phyloP scores from a whole-genome alignment of 2,329 filamentous ascomycete genomes.

The Penicillium sp. region DNA sequence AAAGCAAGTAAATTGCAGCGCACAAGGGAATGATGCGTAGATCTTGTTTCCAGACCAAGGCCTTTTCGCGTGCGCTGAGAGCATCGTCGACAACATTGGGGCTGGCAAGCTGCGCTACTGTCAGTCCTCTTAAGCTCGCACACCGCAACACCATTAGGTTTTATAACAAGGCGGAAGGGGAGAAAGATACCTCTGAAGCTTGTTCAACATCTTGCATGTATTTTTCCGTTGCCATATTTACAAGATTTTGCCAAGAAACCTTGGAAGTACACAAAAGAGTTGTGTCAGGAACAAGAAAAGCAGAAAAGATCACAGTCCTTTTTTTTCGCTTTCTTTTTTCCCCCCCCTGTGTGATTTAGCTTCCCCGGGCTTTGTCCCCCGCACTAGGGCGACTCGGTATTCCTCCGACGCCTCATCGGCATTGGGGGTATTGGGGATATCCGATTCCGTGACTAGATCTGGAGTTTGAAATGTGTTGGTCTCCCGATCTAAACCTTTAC shows the following conservation, averaged over 20 bases:
- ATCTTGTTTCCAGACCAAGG: slow-evolving; percentile 60
- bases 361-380: slow-evolving; percentile 18
- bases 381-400: slow-evolving; percentile 17
- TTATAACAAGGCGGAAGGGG: not conserved
- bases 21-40: slow-evolving; percentile 62
- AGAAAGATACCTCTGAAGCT: slow-evolving; percentile 16
- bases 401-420: slow-evolving; percentile 12
- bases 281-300: not conserved
- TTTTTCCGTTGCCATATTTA: slow-evolving; percentile 25
- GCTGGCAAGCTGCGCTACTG: slow-evolving; percentile 8
- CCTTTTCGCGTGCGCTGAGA: slow-evolving; percentile 26
- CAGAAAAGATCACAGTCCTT: not conserved
- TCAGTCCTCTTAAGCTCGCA: not conserved
- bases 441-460: not conserved
- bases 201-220: slow-evolving; percentile 15
- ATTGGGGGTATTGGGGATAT: not conserved
- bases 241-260: not conserved
- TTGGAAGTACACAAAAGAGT: not conserved
- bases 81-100: slow-evolving; percentile 7
- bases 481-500: no score
- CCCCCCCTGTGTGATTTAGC: slow-evolving; percentile 12
- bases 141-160: not conserved
- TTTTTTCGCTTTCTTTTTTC: slow-evolving; percentile 8
- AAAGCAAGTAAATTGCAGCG: slow-evolving; percentile 65
- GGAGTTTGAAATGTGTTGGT: not conserved